Percentiles rank a stretch among this genome's conserved stretches.
Conservation (phyloP, 2,329 filamentous ascomycete species). For the Fusarium sp. region DNA sequence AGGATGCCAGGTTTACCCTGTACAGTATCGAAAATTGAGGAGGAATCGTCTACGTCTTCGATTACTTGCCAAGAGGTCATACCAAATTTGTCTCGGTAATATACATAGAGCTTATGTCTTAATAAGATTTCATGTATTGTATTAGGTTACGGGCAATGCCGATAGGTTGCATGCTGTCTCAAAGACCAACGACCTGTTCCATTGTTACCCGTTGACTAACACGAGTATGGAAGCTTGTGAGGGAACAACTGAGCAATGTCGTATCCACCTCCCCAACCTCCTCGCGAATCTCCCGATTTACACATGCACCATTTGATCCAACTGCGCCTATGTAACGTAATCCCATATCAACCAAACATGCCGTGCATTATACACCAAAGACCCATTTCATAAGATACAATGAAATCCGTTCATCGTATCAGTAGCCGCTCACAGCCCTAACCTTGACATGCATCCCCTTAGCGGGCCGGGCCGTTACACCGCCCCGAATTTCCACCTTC, state of each 20-base stretch:
- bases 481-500: constrained; percentile 76
- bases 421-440: constrained; percentile 76
- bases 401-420: constrained; percentile 21
- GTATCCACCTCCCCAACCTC: background rate
- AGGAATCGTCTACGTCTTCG: background rate
- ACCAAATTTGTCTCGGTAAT: background rate
- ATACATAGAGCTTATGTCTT: background rate
- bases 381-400: constrained; percentile 2
- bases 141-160: constrained; percentile 2
- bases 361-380: background rate
- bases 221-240: background rate
- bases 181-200: background rate
- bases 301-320: constrained; percentile 1
- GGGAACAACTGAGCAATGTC: background rate
- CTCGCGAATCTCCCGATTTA: background rate
- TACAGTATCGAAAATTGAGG: constrained; percentile 15
- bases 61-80: background rate
- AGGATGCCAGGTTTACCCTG: constrained; percentile 32
- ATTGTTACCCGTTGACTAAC: constrained; percentile 4
- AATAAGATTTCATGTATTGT: background rate
- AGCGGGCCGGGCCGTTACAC: constrained; percentile 79
- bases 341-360: background rate
- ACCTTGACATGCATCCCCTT: constrained; percentile 80
- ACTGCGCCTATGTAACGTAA: constrained; percentile 3
- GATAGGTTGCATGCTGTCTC: background rate